These are phyloP conservation scores for Chlamydomonas schloesseri DNA, from an alignment of 139 green algal species.

Conservation along the genomic window DNA sequence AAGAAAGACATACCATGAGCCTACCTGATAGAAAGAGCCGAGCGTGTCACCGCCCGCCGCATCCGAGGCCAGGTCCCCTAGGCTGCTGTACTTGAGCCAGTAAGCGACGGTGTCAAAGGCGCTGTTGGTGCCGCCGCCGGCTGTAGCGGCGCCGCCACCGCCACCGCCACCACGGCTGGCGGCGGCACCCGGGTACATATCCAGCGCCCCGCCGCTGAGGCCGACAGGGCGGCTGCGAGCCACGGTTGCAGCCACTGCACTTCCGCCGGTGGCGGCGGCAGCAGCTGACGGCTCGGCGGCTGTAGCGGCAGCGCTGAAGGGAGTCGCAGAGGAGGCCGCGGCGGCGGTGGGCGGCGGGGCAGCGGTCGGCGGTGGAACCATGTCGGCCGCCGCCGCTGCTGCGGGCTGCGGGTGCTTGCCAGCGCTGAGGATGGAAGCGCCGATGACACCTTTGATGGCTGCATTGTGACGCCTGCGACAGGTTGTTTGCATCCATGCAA, in stretches of 20 bases:
- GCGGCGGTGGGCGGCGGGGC: background rate
- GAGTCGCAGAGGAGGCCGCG: background rate
- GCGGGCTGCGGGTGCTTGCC: background rate
- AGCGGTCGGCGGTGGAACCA: too few relatives aligned
- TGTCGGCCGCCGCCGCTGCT: background rate
- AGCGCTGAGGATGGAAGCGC: background rate
- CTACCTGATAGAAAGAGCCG: conserved; percentile 49
- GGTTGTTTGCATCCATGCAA: too few relatives aligned
- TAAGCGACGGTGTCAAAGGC: background rate
- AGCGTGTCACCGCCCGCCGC: background rate
- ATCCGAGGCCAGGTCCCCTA: background rate
- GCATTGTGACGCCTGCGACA: background rate
- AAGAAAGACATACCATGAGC: background rate
- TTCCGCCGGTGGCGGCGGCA: background rate
- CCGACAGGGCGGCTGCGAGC: too few relatives aligned
- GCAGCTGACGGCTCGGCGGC: background rate
- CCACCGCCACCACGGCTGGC: background rate
- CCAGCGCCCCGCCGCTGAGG: background rate
- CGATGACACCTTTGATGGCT: conserved; percentile 9
- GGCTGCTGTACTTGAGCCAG: background rate
- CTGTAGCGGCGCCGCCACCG: background rate
- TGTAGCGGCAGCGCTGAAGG: background rate
- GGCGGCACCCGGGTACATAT: background rate
- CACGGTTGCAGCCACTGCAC: too few relatives aligned
- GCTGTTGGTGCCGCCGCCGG: background rate